Percentiles rank a stretch among this genome's conserved stretches.
Evolutionary conservation across 331 rosid species (phyloP).

Genomic region (Spiraea crenata): DNA sequence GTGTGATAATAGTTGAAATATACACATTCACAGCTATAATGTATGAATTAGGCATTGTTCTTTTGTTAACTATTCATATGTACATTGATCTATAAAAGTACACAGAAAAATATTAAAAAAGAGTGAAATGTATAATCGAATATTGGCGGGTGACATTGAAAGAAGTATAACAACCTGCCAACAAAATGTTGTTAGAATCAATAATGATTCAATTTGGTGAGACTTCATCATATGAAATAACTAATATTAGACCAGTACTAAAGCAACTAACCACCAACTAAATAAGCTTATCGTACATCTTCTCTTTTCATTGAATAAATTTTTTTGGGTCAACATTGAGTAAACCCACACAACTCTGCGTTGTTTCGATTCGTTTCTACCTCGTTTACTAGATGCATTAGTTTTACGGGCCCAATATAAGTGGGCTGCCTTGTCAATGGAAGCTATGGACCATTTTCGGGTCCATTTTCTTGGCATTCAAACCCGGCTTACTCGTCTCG

Average conservation of each 20-base stretch:
- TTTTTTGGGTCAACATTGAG: no score
- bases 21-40: no score
- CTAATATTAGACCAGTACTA: constrained; percentile 8
- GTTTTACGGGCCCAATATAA: not conserved
- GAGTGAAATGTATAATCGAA: not conserved
- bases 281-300: not conserved
- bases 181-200: constrained; percentile 23
- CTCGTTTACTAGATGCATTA: no score
- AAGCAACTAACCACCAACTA: constrained; percentile 33
- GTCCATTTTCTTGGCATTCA: no score
- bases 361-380: no score
- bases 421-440: no score
- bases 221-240: constrained; percentile 22
- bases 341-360: no score
- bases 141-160: not conserved
- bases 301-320: no score
- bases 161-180: not conserved
- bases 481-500: no score
- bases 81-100: not conserved
- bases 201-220: constrained; percentile 32
- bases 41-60: not conserved
- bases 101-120: not conserved
- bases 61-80: not conserved
- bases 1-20: no score
- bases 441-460: no score